A percentile compares a stretch with the other conserved stretches of the same genome.
phyloP scores from a whole-genome alignment of 1,284 basidiomycete genomes.

The Sanghuangporus weigelae region DNA sequence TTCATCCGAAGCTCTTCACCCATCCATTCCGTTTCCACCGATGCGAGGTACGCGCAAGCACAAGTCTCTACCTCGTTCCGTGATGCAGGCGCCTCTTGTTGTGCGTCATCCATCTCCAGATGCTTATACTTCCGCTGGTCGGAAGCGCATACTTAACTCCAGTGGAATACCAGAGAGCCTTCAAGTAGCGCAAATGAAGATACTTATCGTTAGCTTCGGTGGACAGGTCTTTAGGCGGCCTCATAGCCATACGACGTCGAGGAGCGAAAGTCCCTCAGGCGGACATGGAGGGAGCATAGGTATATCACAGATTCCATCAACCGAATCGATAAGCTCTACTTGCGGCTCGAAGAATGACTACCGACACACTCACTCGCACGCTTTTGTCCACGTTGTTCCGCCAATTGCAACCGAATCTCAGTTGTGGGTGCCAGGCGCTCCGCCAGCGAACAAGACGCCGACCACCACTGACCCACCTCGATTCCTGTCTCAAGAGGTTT shows the following conservation, averaged over 20 bases:
- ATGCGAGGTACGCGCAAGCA: neutral
- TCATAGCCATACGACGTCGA: slow-evolving; percentile 35
- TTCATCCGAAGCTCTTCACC: slow-evolving; percentile 28
- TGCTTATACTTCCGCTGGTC: slow-evolving; percentile 48
- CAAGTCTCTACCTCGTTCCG: slow-evolving; percentile 31
- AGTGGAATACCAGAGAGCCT: slow-evolving; percentile 53
- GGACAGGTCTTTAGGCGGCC: slow-evolving; percentile 69
- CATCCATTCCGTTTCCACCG: slow-evolving; percentile 35
- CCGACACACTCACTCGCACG: neutral
- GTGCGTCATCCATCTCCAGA: slow-evolving; percentile 46
- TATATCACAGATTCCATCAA: slow-evolving; percentile 1
- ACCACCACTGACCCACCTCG: slow-evolving; percentile 8
- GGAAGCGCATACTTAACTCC: slow-evolving; percentile 45
- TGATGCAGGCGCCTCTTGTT: slow-evolving; percentile 57
- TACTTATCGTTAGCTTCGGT: slow-evolving; percentile 74
- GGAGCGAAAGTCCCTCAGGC: slow-evolving; percentile 23
- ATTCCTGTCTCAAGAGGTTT: neutral
- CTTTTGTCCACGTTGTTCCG: slow-evolving; percentile 11
- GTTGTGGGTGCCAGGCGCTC: slow-evolving; percentile 38
- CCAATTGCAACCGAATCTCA: slow-evolving; percentile 28
- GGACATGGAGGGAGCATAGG: slow-evolving; percentile 1
- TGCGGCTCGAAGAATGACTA: neutral
- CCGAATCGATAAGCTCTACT: slow-evolving; percentile 12
- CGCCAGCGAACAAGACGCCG: slow-evolving; percentile 31
- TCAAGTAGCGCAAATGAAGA: slow-evolving; percentile 47